Evolutionary conservation across 2,329 filamentous ascomycete genomes (phyloP).

Genomic region (Claviceps sorghi): DNA sequence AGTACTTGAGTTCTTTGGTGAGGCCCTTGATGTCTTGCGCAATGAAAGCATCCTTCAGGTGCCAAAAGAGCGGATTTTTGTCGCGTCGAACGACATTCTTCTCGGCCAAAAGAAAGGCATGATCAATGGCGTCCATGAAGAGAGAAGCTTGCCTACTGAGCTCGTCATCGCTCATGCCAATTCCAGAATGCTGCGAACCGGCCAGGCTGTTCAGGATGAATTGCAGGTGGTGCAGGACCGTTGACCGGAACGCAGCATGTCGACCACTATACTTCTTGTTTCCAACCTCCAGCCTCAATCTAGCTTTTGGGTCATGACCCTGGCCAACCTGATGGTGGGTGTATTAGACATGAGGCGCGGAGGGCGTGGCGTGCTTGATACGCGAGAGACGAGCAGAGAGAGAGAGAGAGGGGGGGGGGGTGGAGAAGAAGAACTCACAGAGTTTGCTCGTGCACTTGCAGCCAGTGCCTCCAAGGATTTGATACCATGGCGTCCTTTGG

Average conservation of each 20-base stretch:
- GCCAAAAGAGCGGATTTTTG: constrained; percentile 41
- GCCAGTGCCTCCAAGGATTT: constrained; percentile 3
- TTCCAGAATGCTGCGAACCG: constrained; percentile 11
- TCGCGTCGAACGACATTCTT: constrained; percentile 21
- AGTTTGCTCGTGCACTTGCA: constrained; percentile 10
- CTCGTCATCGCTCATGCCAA: constrained; percentile 21
- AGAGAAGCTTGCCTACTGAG: constrained; percentile 28
- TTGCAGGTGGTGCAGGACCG: constrained; percentile 23
- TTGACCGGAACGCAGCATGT: constrained; percentile 20
- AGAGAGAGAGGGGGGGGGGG: not conserved
- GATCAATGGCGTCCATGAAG: constrained; percentile 30
- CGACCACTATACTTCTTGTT: constrained; percentile 12
- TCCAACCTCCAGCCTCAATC: constrained; percentile 13
- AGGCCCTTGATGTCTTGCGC: constrained; percentile 35
- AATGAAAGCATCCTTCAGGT: constrained; percentile 46
- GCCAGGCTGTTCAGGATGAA: constrained; percentile 17
- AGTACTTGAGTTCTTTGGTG: constrained; percentile 44
- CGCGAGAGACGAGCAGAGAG: too few species aligned
- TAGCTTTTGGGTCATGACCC: constrained; percentile 21
- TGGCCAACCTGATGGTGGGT: constrained; percentile 14
- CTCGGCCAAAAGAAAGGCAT: constrained; percentile 31
- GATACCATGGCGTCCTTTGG: not conserved
- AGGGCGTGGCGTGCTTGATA: constrained; percentile 1
- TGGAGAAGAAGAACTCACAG: constrained; percentile 11
- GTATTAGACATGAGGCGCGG: not conserved